Conservation (phyloP, 495 filamentous ascomycete genomes). For the Podospora conica region DNA sequence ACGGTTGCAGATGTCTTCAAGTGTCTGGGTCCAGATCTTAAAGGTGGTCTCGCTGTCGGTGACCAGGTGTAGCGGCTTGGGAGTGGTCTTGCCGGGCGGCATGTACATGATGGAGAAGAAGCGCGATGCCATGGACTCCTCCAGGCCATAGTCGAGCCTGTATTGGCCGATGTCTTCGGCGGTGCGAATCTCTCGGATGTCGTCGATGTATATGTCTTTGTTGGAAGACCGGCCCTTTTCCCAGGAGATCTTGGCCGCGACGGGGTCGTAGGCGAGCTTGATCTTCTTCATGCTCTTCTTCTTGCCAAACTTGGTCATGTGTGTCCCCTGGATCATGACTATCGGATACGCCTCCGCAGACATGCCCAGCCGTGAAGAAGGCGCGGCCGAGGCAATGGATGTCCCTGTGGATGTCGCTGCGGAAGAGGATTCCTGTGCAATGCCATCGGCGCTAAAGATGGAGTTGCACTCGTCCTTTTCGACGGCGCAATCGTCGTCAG, state of each 20-base stretch:
- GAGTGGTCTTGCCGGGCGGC: slow-evolving; percentile 61
- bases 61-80: slow-evolving; percentile 74
- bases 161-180: slow-evolving; percentile 86
- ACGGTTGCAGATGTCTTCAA: slow-evolving; percentile 73
- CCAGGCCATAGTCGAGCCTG: slow-evolving; percentile 70
- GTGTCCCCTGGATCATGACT: slow-evolving; percentile 66
- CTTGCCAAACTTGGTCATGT: slow-evolving; percentile 73
- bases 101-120: slow-evolving; percentile 91
- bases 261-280: slow-evolving; percentile 69
- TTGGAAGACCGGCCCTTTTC: slow-evolving; percentile 61
- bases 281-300: slow-evolving; percentile 67
- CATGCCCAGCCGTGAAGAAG: slow-evolving; percentile 20
- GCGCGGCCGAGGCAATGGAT: slow-evolving; percentile 25
- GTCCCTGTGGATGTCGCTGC: slow-evolving; percentile 30
- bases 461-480: slow-evolving; percentile 27
- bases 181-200: slow-evolving; percentile 82
- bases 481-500: slow-evolving; percentile 56
- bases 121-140: slow-evolving; percentile 53
- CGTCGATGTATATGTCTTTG: slow-evolving; percentile 87
- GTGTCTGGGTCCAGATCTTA: slow-evolving; percentile 69
- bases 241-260: slow-evolving; percentile 82
- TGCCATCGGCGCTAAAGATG: slow-evolving; percentile 24
- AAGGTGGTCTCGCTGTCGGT: slow-evolving; percentile 63
- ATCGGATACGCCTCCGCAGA: slow-evolving; percentile 66
- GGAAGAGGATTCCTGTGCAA: slow-evolving; percentile 28